Evolutionary conservation across 2,329 filamentous ascomycete species (phyloP).

Genomic region (Pseudocercospora ulei): DNA sequence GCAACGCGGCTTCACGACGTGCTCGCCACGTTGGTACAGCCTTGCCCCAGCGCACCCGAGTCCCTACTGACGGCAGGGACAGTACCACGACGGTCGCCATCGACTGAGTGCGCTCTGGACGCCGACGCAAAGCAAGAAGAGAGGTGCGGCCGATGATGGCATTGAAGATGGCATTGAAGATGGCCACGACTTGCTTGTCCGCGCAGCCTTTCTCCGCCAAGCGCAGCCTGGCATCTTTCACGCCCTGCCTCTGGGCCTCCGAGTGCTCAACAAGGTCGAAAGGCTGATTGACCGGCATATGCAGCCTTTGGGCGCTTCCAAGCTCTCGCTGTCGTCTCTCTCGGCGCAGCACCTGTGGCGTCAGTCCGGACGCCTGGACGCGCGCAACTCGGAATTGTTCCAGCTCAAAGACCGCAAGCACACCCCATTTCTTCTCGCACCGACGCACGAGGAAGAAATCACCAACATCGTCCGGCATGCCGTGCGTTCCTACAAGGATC

Average conservation of each 20-base stretch:
- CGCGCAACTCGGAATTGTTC: slow-evolving; percentile 54
- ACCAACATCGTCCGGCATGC: slow-evolving; percentile 65
- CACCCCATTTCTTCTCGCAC: slow-evolving; percentile 64
- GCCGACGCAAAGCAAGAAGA: slow-evolving; percentile 45
- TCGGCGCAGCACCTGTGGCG: slow-evolving; percentile 78
- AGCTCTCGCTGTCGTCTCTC: slow-evolving; percentile 71
- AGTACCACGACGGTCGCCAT: slow-evolving; percentile 43
- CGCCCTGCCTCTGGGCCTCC: slow-evolving; percentile 72
- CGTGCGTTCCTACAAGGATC: slow-evolving; percentile 70
- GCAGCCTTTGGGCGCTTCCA: slow-evolving; percentile 63
- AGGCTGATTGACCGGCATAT: slow-evolving; percentile 80
- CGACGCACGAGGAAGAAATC: slow-evolving; percentile 95
- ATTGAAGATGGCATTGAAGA: slow-evolving; percentile 35
- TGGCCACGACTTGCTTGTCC: slow-evolving; percentile 39
- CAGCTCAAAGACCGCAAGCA: slow-evolving; percentile 70
- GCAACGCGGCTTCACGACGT: no score
- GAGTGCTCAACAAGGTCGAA: slow-evolving; percentile 84
- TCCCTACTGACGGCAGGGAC: neutral
- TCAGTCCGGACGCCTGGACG: slow-evolving; percentile 66
- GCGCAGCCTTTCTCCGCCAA: slow-evolving; percentile 46
- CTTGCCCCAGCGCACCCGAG: neutral
- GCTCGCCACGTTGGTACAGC: slow-evolving; percentile 14
- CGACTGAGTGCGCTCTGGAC: slow-evolving; percentile 69
- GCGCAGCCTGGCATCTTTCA: slow-evolving; percentile 88
- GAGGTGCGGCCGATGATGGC: slow-evolving; percentile 44